Percentiles rank a stretch among this genome's conserved stretches.
Evolutionary conservation across 306 rosid genomes (phyloP).

Genomic region (Prunus armeniaca): DNA sequence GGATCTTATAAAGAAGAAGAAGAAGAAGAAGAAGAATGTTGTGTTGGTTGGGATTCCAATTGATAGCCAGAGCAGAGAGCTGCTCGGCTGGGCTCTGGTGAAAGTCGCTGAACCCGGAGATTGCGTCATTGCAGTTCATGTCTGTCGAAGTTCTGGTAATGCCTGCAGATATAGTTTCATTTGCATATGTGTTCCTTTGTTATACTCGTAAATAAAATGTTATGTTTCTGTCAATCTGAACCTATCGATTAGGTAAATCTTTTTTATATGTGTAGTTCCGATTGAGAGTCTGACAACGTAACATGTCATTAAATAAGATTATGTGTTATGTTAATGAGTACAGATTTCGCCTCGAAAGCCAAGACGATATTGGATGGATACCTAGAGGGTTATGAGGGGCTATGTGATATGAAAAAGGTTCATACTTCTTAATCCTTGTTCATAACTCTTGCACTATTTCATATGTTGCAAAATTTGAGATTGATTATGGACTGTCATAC

Average conservation of each 20-base stretch:
- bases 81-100: conserved; percentile 81
- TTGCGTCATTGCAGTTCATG: conserved; percentile 70
- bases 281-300: background rate
- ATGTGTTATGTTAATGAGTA: background rate
- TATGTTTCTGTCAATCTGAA: background rate
- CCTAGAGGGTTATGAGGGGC: conserved; percentile 63
- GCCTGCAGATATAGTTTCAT: background rate
- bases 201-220: background rate
- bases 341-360: conserved; percentile 47
- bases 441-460: background rate
- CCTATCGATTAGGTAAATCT: too few species aligned
- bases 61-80: conserved; percentile 55
- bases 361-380: conserved; percentile 55
- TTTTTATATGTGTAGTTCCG: background rate
- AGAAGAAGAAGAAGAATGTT: conserved; percentile 34
- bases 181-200: background rate
- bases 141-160: conserved; percentile 61
- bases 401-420: conserved; percentile 69
- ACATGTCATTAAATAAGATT: background rate
- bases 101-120: conserved; percentile 86
- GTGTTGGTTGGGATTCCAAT: conserved; percentile 77
- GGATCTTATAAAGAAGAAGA: conserved; percentile 18
- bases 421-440: background rate
- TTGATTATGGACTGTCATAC: conserved; percentile 12
- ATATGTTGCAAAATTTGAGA: background rate